A percentile compares a stretch with the other conserved stretches of the same genome.
Conservation (phyloP, 75 land plant species). For the Picea glauca region DNA sequence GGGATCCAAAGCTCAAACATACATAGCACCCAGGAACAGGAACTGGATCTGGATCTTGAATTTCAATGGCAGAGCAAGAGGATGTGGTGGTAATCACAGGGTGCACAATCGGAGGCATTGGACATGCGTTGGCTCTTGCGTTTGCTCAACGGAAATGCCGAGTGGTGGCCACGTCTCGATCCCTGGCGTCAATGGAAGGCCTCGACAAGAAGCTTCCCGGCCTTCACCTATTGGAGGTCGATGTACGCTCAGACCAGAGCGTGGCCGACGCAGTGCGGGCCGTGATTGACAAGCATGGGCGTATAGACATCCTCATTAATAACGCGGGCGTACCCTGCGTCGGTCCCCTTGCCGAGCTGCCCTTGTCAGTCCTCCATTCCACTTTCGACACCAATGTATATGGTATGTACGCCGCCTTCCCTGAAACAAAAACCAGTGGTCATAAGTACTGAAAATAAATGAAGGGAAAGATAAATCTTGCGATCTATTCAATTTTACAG, state of each 20-base stretch:
- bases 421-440: no score
- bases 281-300: slow-evolving; percentile 51
- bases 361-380: slow-evolving; percentile 37
- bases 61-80: background rate
- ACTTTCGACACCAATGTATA: slow-evolving; percentile 78
- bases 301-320: slow-evolving; percentile 84
- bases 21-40: no score
- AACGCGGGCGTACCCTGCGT: slow-evolving; percentile 83
- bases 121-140: slow-evolving; percentile 76
- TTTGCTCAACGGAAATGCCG: slow-evolving; percentile 50
- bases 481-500: slow-evolving; percentile 19
- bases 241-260: slow-evolving; percentile 54
- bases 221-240: slow-evolving; percentile 31
- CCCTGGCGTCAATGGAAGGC: slow-evolving; percentile 41
- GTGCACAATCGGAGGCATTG: slow-evolving; percentile 89
- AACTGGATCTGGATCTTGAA: no score
- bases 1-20: no score
- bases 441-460: no score
- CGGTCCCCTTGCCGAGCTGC: slow-evolving; percentile 85
- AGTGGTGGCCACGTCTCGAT: slow-evolving; percentile 78
- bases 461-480: no score
- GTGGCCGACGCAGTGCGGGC: slow-evolving; percentile 28
- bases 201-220: slow-evolving; percentile 18
- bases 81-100: slow-evolving; percentile 85
- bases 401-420: slow-evolving; percentile 34